Percentiles rank a stretch among this genome's conserved stretches.
Evolutionary conservation across 2,329 filamentous ascomycete species (phyloP).

Genomic region (Fusarium bactridioides): DNA sequence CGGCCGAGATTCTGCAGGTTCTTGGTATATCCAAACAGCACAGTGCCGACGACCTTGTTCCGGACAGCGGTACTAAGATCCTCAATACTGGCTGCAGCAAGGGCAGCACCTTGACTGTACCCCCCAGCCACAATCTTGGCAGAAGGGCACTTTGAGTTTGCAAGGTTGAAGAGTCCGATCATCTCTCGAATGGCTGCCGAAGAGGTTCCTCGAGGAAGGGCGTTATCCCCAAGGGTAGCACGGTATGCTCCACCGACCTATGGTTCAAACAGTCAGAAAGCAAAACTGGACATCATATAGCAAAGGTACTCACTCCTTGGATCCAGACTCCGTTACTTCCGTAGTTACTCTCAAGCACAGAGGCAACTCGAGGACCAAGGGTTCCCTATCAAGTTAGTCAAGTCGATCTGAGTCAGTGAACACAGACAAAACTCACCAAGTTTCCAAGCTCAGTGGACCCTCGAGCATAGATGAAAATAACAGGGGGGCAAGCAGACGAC

Average conservation of each 20-base stretch:
- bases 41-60: constrained; percentile 48
- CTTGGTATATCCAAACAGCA: constrained; percentile 53
- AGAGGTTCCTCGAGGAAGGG: constrained; percentile 49
- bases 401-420: accelerated
- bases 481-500: constrained; percentile 43
- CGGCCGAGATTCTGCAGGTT: constrained; percentile 51
- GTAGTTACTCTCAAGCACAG: constrained; percentile 40
- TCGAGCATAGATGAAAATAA: constrained; percentile 51
- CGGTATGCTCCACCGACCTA: constrained; percentile 46
- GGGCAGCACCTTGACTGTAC: constrained; percentile 53
- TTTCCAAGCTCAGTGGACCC: constrained; percentile 50
- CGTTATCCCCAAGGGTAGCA: constrained; percentile 48
- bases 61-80: constrained; percentile 43
- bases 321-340: constrained; percentile 47
- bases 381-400: constrained; percentile 30
- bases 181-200: constrained; percentile 51
- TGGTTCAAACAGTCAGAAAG: accelerated
- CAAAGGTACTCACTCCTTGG: constrained; percentile 49
- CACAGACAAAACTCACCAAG: constrained; percentile 38
- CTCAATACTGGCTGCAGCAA: constrained; percentile 52
- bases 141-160: constrained; percentile 53
- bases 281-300: accelerated
- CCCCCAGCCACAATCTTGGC: constrained; percentile 53
- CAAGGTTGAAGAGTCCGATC: constrained; percentile 51
- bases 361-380: constrained; percentile 43